These are phyloP conservation scores for Aspergillus sclerotioniger DNA, from an alignment of 495 filamentous ascomycete species.

Conservation along the genomic window DNA sequence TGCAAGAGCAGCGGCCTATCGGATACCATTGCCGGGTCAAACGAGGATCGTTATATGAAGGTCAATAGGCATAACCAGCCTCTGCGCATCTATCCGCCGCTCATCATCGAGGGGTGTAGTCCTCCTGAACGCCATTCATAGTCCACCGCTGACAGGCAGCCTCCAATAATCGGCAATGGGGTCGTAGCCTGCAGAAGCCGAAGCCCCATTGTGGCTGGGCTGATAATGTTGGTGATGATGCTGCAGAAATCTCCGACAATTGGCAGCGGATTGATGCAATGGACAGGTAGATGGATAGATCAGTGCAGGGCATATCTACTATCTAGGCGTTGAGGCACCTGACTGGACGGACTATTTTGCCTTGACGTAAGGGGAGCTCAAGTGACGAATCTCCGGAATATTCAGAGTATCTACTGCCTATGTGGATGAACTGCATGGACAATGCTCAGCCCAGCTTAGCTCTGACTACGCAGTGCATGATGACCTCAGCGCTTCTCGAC, in stretches of 20 bases:
- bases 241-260: constrained; percentile 15
- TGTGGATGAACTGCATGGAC: neutral
- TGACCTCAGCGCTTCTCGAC: neutral
- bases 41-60: constrained; percentile 9
- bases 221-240: constrained; percentile 2
- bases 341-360: neutral
- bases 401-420: neutral
- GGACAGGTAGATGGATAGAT: constrained; percentile 21
- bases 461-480: neutral
- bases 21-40: neutral
- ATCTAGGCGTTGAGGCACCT: neutral
- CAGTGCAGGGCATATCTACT: neutral
- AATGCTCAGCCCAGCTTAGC: neutral
- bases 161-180: neutral
- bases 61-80: neutral
- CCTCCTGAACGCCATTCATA: neutral
- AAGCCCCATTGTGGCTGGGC: constrained; percentile 7
- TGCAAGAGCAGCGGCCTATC: constrained; percentile 13
- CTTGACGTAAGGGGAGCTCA: neutral
- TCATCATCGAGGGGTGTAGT: neutral
- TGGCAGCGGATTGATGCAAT: constrained; percentile 17
- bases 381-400: neutral
- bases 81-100: neutral
- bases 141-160: neutral
- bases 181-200: neutral